A percentile compares a stretch with the other conserved stretches of the same genome.
Evolutionary conservation across 2,329 filamentous ascomycete species (phyloP).

Genomic region (Aspergillus felis): DNA sequence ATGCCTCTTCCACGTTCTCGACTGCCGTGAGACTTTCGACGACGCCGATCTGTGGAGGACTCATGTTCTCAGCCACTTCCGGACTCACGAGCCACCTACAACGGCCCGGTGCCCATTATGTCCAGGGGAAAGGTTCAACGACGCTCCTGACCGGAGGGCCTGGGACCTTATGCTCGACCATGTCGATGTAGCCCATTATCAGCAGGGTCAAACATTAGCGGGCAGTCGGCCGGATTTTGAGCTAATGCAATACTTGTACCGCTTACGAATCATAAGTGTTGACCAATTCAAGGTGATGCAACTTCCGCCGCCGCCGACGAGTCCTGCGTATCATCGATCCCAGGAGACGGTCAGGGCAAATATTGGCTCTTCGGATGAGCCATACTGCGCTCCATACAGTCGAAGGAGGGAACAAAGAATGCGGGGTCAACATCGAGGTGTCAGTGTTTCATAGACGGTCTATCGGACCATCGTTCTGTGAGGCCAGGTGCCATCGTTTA

Average conservation of each 20-base stretch:
- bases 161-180: conserved; percentile 44
- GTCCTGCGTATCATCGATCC: conserved; percentile 35
- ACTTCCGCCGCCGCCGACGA: conserved; percentile 34
- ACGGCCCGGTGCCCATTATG: conserved; percentile 45
- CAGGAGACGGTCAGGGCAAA: conserved; percentile 33
- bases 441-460: conserved; percentile 27
- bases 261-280: conserved; percentile 38
- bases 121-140: conserved; percentile 20
- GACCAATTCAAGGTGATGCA: conserved; percentile 44
- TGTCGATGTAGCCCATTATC: conserved; percentile 39
- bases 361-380: conserved; percentile 38
- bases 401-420: conserved; percentile 37
- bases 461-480: background rate
- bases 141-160: conserved; percentile 25
- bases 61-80: conserved; percentile 45
- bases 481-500: background rate
- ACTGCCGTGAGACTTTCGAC: conserved; percentile 40
- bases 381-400: conserved; percentile 38
- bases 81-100: conserved; percentile 35
- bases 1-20: conserved; percentile 45
- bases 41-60: conserved; percentile 39
- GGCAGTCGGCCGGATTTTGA: conserved; percentile 41
- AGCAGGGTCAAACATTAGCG: conserved; percentile 38
- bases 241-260: conserved; percentile 45
- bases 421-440: conserved; percentile 30